phyloP scores from a whole-genome alignment of 2,329 filamentous ascomycete species.

The Pseudogymnoascus sp. region DNA sequence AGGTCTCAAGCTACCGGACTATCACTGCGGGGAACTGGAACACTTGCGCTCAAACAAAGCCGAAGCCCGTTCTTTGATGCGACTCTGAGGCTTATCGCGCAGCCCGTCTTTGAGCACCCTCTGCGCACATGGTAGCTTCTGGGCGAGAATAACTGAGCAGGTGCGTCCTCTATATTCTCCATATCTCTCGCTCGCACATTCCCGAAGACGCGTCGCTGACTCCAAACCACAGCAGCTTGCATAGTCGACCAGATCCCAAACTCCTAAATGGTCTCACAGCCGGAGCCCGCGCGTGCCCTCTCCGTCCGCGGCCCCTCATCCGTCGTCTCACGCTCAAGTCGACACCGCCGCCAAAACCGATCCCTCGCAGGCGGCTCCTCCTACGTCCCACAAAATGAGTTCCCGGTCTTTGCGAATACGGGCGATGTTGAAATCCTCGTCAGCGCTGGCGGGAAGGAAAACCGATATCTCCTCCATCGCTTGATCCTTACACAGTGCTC shows the following conservation, averaged over 20 bases:
- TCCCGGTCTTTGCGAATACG: conserved; percentile 80
- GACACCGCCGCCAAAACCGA: conserved; percentile 67
- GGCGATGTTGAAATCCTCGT: conserved; percentile 90
- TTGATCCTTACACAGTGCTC: conserved; percentile 85
- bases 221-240: conserved; percentile 19
- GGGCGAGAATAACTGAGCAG: conserved; percentile 4
- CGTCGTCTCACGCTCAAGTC: conserved; percentile 52
- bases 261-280: conserved; percentile 53
- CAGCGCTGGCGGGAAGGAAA: conserved; percentile 60
- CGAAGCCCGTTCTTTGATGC: background rate
- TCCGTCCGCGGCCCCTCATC: conserved; percentile 53
- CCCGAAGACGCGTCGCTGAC: conserved; percentile 12
- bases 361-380: conserved; percentile 69
- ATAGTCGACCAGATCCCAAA: conserved; percentile 18
- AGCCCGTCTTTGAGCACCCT: background rate
- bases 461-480: conserved; percentile 78
- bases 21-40: conserved; percentile 2
- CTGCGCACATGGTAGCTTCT: conserved; percentile 10
- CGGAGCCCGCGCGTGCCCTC: conserved; percentile 45
- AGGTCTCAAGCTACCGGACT: conserved; percentile 1
- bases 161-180: background rate
- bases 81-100: background rate
- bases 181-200: background rate
- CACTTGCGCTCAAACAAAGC: conserved; percentile 5
- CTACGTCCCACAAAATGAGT: conserved; percentile 75